Evolutionary conservation across 208 protist species (phyloP), one percentile per base, ranked within the genome.

Genomic region (Wallacemonas sp.): DNA sequence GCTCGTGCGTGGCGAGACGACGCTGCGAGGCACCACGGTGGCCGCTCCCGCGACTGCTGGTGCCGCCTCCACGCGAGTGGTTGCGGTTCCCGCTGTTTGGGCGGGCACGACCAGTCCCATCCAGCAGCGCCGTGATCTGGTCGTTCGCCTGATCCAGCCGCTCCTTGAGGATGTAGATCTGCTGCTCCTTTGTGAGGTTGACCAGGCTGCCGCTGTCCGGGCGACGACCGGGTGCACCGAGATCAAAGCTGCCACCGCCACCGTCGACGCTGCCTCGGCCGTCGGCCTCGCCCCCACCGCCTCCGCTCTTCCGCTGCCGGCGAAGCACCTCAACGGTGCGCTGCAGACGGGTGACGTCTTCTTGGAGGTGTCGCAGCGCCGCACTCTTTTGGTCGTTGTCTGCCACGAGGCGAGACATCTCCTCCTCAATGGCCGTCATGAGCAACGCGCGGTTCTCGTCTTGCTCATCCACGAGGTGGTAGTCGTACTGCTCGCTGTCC

Each of bases 91-190:
- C 64, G 39, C 38, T 50, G 48, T 37, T 62, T 0, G 36, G 45
- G 15, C 33, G 45, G 53, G 22, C 32, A 10, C 50, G 50, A 33
- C 50, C 50, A 5, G 50, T 57, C 8, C 45, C 57, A 13, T 61
- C 59, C 52, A 81, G 60, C 6, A 86, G 52, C 12, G 63, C 54
- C 1, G 39, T 41, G 13, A 90, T 84, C 12, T 73, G 73, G 17
- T 86, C 83, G 58, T 87, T 87, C 2, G 80, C 83, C 37, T 66
- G 54, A n/a, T 85, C 66, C 6, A 94, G 71, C 8, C 88, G 85
- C 69, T 89, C 77, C 76, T 92, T 90, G 24, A 94, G 67, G 12
- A 89, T 77, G 64, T 79, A 85, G 21, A 94, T 89, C 54, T 94
- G 88, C 70, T 94, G 88, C 68, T 94, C 83, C 76, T 94, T 94